phyloP scores from a whole-genome alignment of 345 rosid species.

The Salix purpurea region DNA sequence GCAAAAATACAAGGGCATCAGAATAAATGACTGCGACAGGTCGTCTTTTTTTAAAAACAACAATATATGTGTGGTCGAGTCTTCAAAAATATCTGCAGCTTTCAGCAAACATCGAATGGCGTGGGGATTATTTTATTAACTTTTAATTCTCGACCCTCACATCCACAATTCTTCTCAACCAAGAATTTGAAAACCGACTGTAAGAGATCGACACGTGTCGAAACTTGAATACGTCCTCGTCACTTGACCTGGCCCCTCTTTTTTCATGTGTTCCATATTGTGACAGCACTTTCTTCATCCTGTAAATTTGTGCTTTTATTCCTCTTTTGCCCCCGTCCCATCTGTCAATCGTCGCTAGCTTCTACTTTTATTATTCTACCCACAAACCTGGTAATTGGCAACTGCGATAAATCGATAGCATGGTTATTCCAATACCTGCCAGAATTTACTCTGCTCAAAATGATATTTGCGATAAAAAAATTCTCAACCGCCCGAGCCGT shows the following conservation, averaged over 20 bases:
- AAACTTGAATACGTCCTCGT: neutral
- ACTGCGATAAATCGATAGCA: no score
- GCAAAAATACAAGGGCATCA: neutral
- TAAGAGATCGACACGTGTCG: conserved; percentile 15
- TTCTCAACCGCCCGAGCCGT: no score
- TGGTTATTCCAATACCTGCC: no score
- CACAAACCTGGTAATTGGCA: no score
- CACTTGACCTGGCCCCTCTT: conserved; percentile 1
- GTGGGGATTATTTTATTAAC: neutral
- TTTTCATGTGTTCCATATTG: neutral
- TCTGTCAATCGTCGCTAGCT: neutral
- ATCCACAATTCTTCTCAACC: conserved; percentile 16
- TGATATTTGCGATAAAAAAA: no score
- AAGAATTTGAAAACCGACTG: conserved; percentile 5
- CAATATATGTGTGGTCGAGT: neutral
- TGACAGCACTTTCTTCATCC: neutral
- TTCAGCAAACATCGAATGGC: neutral
- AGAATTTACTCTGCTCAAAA: no score
- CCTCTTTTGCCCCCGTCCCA: neutral
- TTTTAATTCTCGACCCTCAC: neutral
- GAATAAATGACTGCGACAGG: no score
- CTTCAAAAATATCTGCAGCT: neutral
- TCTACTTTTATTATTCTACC: neutral
- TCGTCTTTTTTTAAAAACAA: no score
- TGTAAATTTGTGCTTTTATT: neutral